phyloP scores from a whole-genome alignment of 352 stramenopile species.

The Phytophthora ohioensis region DNA sequence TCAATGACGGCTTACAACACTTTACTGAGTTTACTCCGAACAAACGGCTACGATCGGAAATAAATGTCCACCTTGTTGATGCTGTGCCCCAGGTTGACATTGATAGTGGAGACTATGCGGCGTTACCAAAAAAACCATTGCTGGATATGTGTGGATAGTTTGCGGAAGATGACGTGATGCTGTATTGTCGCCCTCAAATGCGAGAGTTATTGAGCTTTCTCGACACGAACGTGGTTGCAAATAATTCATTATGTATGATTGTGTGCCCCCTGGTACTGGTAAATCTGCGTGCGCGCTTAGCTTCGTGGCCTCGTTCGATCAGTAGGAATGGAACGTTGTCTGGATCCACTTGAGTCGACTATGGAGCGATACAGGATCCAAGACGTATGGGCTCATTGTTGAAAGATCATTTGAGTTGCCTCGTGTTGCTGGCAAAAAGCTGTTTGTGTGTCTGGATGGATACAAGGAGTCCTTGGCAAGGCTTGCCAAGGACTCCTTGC shows the following conservation, averaged over 20 bases:
- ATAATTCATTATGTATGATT: constrained; percentile 17
- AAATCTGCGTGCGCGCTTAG: constrained; percentile 27
- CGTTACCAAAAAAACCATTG: background rate
- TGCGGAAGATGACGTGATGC: constrained; percentile 7
- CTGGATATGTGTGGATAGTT: background rate
- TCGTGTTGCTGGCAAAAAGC: background rate
- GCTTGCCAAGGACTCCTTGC: too few relatives aligned
- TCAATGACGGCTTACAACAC: too few relatives aligned
- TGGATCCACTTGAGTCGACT: constrained; percentile 21
- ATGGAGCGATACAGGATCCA: background rate
- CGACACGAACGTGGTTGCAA: constrained; percentile 7
- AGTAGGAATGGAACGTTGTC: constrained; percentile 29
- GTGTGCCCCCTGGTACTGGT: constrained; percentile 27
- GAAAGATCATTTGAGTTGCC: background rate
- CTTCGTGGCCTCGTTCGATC: constrained; percentile 32
- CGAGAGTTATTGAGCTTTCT: constrained; percentile 14
- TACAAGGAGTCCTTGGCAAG: background rate
- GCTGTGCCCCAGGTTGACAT: too few relatives aligned
- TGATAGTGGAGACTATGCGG: too few relatives aligned
- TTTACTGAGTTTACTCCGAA: too few relatives aligned
- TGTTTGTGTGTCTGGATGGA: background rate
- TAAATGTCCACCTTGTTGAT: too few relatives aligned
- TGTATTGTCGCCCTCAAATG: constrained; percentile 18
- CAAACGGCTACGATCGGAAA: too few relatives aligned
- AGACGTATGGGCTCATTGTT: background rate